A percentile compares a stretch with the other conserved stretches of the same genome.
phyloP scores from a whole-genome alignment of 73 alveolate genomes.

The Uronychia setigera region DNA sequence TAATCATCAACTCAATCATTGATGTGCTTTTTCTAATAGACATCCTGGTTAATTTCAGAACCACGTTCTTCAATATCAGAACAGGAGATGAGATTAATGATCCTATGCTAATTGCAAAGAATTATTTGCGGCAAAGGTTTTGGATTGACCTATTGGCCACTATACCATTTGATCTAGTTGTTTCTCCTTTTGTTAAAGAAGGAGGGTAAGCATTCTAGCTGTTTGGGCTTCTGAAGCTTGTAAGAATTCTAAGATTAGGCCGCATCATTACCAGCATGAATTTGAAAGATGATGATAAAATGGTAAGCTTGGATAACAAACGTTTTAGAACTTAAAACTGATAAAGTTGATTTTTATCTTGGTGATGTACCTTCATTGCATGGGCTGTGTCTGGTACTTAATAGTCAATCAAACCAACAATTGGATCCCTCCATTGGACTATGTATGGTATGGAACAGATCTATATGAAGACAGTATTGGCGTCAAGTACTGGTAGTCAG shows the following conservation, averaged over 20 bases:
- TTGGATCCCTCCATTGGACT: slow-evolving; percentile 65
- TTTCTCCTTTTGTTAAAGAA: background rate
- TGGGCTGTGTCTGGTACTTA: slow-evolving; percentile 60
- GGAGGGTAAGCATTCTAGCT: background rate
- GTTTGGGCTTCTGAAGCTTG: slow-evolving; percentile 59
- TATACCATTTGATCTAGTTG: slow-evolving; percentile 35
- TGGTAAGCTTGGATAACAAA: too few relatives aligned
- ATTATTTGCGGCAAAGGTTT: slow-evolving; percentile 17
- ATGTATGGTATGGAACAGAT: background rate
- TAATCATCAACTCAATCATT: background rate
- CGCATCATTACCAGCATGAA: slow-evolving; percentile 45
- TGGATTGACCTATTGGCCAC: slow-evolving; percentile 33
- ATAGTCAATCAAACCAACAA: slow-evolving; percentile 15
- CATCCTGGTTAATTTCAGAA: slow-evolving; percentile 27
- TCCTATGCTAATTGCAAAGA: slow-evolving; percentile 25
- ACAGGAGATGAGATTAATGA: slow-evolving; percentile 57
- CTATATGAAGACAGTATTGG: slow-evolving; percentile 18
- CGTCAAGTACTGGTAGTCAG: slow-evolving; percentile 32
- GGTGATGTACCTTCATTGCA: slow-evolving; percentile 50
- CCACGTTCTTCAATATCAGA: slow-evolving; percentile 18
- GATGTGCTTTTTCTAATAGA: slow-evolving; percentile 35
- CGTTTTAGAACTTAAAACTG: too few relatives aligned
- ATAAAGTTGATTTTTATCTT: slow-evolving; percentile 11
- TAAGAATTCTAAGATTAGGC: slow-evolving; percentile 52
- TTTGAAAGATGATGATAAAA: slow-evolving; percentile 42